These are phyloP conservation scores for Cucurbitaria berberidis DNA, from an alignment of 2,329 filamentous ascomycete species.

Conservation along the genomic window DNA sequence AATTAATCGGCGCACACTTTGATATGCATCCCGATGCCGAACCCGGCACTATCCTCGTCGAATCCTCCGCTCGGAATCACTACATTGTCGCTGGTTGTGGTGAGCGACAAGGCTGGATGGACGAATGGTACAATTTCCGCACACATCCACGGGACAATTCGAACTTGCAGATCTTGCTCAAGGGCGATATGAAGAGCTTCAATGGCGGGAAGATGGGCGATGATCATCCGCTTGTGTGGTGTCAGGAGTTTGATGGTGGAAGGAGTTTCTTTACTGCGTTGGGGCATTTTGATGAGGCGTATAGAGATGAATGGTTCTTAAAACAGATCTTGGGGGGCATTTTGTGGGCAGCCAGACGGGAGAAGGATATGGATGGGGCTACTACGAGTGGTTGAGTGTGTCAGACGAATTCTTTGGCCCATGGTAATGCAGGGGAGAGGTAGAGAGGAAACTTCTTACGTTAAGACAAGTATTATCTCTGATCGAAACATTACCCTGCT, in stretches of 20 bases:
- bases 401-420: not conserved
- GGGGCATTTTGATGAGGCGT: slow-evolving; percentile 39
- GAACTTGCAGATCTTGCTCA: slow-evolving; percentile 26
- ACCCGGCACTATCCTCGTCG: slow-evolving; percentile 20
- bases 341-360: slow-evolving; percentile 22
- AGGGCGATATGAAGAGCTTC: slow-evolving; percentile 27
- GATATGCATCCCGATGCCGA: slow-evolving; percentile 34
- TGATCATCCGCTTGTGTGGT: slow-evolving; percentile 39
- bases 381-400: not conserved
- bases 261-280: slow-evolving; percentile 30
- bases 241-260: slow-evolving; percentile 37
- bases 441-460: no score
- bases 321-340: slow-evolving; percentile 24
- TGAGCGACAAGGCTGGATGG: slow-evolving; percentile 21
- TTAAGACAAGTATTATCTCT: no score
- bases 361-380: not conserved
- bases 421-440: no score
- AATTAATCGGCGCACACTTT: slow-evolving; percentile 33
- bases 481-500: no score
- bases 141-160: slow-evolving; percentile 30
- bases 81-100: slow-evolving; percentile 8
- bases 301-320: slow-evolving; percentile 31
- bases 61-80: not conserved
- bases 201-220: slow-evolving; percentile 30
- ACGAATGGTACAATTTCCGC: slow-evolving; percentile 41